A percentile compares a stretch with the other conserved stretches of the same genome.
These are phyloP conservation scores for Meyerozyma smithsonii DNA, from an alignment of 1,139 yeast genomes.

Conservation along the genomic window DNA sequence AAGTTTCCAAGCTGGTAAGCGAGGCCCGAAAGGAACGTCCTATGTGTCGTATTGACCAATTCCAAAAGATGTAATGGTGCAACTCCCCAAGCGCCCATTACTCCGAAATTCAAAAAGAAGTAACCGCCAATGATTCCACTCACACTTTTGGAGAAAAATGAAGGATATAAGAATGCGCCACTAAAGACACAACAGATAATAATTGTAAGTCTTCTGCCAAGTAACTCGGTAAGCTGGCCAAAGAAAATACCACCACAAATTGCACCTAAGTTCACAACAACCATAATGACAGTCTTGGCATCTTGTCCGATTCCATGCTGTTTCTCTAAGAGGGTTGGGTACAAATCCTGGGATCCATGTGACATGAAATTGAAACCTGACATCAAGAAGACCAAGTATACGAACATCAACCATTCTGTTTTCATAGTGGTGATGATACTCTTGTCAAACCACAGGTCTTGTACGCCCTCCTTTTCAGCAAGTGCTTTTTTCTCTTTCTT, in stretches of 20 bases:
- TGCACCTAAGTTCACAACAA: slow-evolving; percentile 48
- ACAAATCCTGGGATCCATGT: slow-evolving; percentile 53
- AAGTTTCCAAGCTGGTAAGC: slow-evolving; percentile 38
- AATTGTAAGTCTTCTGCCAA: slow-evolving; percentile 46
- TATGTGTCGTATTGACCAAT: slow-evolving; percentile 31
- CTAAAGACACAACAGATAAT: slow-evolving; percentile 25
- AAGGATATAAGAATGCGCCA: slow-evolving; percentile 33
- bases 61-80: slow-evolving; percentile 33
- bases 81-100: slow-evolving; percentile 39
- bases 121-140: slow-evolving; percentile 21
- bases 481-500: slow-evolving; percentile 11
- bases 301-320: slow-evolving; percentile 34
- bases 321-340: slow-evolving; percentile 41
- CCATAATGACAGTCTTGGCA: slow-evolving; percentile 40
- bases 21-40: slow-evolving; percentile 34
- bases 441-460: slow-evolving; percentile 11
- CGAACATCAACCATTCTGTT: slow-evolving; percentile 41
- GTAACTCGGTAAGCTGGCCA: slow-evolving; percentile 41
- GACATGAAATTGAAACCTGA: slow-evolving; percentile 49
- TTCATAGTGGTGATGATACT: slow-evolving; percentile 16
- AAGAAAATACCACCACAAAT: slow-evolving; percentile 44
- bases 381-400: slow-evolving; percentile 42
- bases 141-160: slow-evolving; percentile 17
- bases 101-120: slow-evolving; percentile 23
- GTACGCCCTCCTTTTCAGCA: slow-evolving; percentile 8